These are phyloP conservation scores for Musa acuminata DNA, from an alignment of 176 grass and related monocot genomes.

Conservation along the genomic window DNA sequence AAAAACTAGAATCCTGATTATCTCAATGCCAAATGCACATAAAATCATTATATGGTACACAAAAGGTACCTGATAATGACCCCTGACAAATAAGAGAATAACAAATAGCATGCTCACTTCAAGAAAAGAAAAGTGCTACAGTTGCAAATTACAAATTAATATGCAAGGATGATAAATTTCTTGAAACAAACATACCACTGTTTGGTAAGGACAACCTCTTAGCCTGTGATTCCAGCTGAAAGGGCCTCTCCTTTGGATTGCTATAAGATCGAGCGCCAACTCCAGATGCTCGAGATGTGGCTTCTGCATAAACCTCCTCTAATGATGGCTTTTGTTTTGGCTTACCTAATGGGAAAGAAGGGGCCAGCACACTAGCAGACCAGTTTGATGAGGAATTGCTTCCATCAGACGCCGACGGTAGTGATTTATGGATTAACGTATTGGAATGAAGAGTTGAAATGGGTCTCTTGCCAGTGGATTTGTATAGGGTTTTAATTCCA, in stretches of 20 bases:
- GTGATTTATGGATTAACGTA: slow-evolving; percentile 31
- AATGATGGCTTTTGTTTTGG: slow-evolving; percentile 42
- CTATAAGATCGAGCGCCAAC: slow-evolving; percentile 38
- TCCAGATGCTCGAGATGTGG: slow-evolving; percentile 33
- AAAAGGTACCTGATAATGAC: neutral
- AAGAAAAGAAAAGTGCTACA: neutral
- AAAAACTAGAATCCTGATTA: too few relatives aligned
- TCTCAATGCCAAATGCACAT: too few relatives aligned
- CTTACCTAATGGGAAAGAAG: slow-evolving; percentile 34
- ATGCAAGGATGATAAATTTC: neutral
- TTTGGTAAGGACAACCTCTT: slow-evolving; percentile 59
- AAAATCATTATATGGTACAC: too few relatives aligned
- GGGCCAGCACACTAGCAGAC: slow-evolving; percentile 3
- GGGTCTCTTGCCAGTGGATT: slow-evolving; percentile 39
- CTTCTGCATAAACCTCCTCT: slow-evolving; percentile 44
- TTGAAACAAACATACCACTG: slow-evolving; percentile 31
- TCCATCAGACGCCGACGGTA: slow-evolving; percentile 37
- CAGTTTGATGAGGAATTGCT: slow-evolving; percentile 33
- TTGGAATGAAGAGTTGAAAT: slow-evolving; percentile 39
- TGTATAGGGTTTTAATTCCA: slow-evolving; percentile 32
- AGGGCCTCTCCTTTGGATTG: slow-evolving; percentile 66
- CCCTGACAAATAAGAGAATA: neutral
- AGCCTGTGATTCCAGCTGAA: slow-evolving; percentile 29
- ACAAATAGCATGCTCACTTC: neutral
- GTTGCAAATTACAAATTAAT: neutral